These are phyloP conservation scores for Neofusicoccum kwambonambiense DNA, from an alignment of 2,329 filamentous ascomycete species.

Conservation along the genomic window DNA sequence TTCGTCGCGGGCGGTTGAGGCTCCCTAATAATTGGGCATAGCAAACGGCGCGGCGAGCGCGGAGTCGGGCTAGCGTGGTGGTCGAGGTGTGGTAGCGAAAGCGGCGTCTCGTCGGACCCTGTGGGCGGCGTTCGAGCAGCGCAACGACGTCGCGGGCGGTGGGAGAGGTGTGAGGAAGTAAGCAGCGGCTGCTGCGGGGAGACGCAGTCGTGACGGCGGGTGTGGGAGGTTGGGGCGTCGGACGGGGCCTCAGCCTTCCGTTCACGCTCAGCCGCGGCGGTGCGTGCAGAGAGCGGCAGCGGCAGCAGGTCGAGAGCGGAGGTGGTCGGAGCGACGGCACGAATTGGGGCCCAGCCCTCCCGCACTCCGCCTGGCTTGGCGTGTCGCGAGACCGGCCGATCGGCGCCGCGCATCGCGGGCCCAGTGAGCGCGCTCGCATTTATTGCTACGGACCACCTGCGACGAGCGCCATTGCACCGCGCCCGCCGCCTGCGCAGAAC, in stretches of 20 bases:
- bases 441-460: background rate
- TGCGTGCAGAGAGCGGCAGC: too few relatives aligned
- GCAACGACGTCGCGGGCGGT: background rate
- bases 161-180: background rate
- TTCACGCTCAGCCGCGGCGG: background rate
- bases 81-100: background rate
- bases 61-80: background rate
- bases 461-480: background rate
- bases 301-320: background rate
- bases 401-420: background rate
- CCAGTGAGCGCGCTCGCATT: background rate
- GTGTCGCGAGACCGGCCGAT: background rate
- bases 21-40: slow-evolving; percentile 2
- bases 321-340: background rate
- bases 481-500: background rate
- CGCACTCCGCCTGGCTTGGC: background rate
- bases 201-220: background rate
- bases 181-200: background rate
- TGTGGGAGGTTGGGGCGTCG: slow-evolving; percentile 1
- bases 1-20: background rate
- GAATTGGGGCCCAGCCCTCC: background rate
- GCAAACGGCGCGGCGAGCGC: background rate
- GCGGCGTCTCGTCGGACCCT: background rate
- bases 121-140: background rate
- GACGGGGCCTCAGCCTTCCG: background rate